Conservation (phyloP, 2,329 filamentous ascomycete genomes). For the Ophiostoma sp. region DNA sequence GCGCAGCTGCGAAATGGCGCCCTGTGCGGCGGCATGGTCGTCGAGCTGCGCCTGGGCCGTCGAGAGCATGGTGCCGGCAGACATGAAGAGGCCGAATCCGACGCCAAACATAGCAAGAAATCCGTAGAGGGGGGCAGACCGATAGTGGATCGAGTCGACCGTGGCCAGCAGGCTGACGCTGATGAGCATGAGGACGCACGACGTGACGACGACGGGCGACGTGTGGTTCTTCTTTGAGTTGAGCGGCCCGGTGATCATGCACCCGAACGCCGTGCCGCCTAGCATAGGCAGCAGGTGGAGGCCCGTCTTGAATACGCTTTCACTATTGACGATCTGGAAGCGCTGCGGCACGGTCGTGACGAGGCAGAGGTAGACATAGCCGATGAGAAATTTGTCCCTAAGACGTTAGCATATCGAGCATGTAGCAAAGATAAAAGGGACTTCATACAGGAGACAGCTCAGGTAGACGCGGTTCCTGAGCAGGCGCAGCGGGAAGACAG, state of each 20-base stretch:
- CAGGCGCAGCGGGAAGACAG: slow-evolving; percentile 50
- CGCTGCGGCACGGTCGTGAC: slow-evolving; percentile 55
- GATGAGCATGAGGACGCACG: slow-evolving; percentile 47
- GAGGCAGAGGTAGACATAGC: slow-evolving; percentile 54
- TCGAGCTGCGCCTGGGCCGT: slow-evolving; percentile 45
- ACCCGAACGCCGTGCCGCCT: slow-evolving; percentile 51
- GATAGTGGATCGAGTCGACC: slow-evolving; percentile 32
- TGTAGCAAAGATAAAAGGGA: background rate
- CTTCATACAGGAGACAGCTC: slow-evolving; percentile 43
- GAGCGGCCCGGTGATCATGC: slow-evolving; percentile 49
- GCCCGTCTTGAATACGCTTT: slow-evolving; percentile 50
- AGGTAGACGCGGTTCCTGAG: slow-evolving; percentile 46
- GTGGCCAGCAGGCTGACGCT: slow-evolving; percentile 48
- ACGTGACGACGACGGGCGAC: slow-evolving; percentile 45
- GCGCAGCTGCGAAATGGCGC: slow-evolving; percentile 54
- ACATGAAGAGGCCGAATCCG: slow-evolving; percentile 54
- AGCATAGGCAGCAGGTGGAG: slow-evolving; percentile 55
- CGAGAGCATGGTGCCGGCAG: slow-evolving; percentile 53
- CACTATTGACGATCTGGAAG: slow-evolving; percentile 54
- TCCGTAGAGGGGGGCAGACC: slow-evolving; percentile 43
- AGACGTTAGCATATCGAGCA: background rate
- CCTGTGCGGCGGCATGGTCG: slow-evolving; percentile 54
- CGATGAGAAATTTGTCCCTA: slow-evolving; percentile 50
- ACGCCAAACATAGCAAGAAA: slow-evolving; percentile 54
- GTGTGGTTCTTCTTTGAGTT: slow-evolving; percentile 52